A percentile compares a stretch with the other conserved stretches of the same genome.
Conservation (phyloP, 495 filamentous ascomycete species). For the Apiosordaria backusii region DNA sequence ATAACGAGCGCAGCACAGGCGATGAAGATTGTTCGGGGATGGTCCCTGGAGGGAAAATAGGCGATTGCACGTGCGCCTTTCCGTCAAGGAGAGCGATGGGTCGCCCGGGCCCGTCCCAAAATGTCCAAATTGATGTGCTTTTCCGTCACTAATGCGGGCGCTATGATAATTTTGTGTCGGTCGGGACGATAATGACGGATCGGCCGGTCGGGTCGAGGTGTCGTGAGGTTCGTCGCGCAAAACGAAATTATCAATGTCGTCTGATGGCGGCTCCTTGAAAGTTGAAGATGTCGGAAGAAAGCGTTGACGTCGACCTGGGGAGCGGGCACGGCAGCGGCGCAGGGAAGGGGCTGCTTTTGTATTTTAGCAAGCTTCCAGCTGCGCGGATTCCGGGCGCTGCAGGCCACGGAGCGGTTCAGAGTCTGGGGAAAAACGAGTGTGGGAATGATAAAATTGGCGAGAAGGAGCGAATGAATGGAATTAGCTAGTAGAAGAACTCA, state of each 20-base stretch:
- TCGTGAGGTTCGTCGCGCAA: neutral
- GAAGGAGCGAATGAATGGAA: neutral
- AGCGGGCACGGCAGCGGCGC: neutral
- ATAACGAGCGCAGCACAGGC: neutral
- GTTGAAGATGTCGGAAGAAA: neutral
- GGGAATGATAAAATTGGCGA: neutral
- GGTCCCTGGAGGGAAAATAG: neutral
- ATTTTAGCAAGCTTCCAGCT: neutral
- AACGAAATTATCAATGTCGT: too few relatives aligned
- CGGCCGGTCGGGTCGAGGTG: neutral
- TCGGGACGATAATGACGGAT: neutral
- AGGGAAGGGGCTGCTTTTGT: neutral
- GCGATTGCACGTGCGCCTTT: neutral
- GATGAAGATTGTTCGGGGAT: neutral
- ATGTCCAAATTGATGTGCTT: neutral
- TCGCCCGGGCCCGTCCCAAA: neutral
- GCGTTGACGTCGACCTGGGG: neutral
- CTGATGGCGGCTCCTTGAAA: too few relatives aligned
- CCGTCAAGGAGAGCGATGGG: neutral
- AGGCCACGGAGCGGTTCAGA: neutral
- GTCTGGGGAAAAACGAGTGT: neutral
- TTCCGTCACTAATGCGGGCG: neutral
- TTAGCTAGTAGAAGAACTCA: neutral
- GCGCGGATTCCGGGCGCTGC: neutral
- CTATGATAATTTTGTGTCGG: neutral